Evolutionary conservation across 192 early-diverging fungal species (phyloP).

Genomic region (Coemansia umbellata): DNA sequence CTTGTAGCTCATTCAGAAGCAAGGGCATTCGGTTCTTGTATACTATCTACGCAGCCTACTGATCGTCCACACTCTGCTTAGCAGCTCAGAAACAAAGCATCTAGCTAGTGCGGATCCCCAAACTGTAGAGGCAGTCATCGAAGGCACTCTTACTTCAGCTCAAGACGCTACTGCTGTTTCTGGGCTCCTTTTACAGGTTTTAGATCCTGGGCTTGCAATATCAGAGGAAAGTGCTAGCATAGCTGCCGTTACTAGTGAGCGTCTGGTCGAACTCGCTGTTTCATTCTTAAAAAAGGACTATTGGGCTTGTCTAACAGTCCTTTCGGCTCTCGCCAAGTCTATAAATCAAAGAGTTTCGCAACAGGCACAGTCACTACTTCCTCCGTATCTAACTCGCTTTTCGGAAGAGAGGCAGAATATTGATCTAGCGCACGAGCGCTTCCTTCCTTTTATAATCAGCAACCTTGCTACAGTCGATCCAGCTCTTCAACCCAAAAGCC

Average conservation of each 20-base stretch:
- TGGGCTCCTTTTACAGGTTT: conserved; percentile 27
- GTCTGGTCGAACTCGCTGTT: conserved; percentile 9
- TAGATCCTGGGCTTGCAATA: conserved; percentile 1
- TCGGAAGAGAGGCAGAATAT: conserved; percentile 23
- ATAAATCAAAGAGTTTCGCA: conserved; percentile 6
- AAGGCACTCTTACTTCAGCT: conserved; percentile 29
- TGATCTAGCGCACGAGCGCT: conserved; percentile 1
- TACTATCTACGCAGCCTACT: conserved; percentile 40
- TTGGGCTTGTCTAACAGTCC: conserved; percentile 32
- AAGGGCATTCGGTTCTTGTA: conserved; percentile 23
- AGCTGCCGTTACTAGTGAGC: background rate
- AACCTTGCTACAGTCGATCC: conserved; percentile 13
- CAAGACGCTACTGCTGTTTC: conserved; percentile 6
- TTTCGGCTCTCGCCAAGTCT: conserved; percentile 15
- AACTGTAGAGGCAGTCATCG: conserved; percentile 25
- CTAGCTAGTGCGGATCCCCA: conserved; percentile 22
- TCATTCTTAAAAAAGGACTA: conserved; percentile 23
- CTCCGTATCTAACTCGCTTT: conserved; percentile 24
- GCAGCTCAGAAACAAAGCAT: conserved; percentile 18
- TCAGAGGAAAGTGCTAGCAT: background rate
- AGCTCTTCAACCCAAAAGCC: background rate
- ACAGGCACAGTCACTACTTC: conserved; percentile 21
- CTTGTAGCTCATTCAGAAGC: conserved; percentile 32
- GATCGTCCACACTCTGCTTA: conserved; percentile 37
- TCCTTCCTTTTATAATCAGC: conserved; percentile 21